Base-by-base conservation (phyloP, 441 rosid species). In the Jatropha multifida region DNA sequence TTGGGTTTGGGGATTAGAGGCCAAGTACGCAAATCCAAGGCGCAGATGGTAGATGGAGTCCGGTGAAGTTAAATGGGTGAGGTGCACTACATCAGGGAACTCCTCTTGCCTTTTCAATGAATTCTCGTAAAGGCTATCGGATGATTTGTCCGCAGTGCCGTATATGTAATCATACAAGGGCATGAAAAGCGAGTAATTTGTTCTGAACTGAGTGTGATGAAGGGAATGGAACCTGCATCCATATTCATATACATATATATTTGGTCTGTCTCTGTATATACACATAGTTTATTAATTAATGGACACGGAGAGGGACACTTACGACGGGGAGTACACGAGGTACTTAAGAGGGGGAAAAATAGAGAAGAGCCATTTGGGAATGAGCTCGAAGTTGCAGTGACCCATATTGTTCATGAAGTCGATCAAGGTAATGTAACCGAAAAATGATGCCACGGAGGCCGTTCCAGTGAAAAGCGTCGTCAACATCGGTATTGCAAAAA, bases 391-490 rank as follows among this genome's bases (percentile, higher is more conserved):
- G 77, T 94, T 94, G 87, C 98, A 91, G 76, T 94, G 98, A 2
- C 98, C 99, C 94, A 94, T 78, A 81, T 94, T 90, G 87, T 94
- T 92, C 97, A 92, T 91, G 52, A 91, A 82, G 77, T 90, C 95
- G 3, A 92, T 76, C 81, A 71, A 90, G 12, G 76, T 72, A 17
- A 88, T 2, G 84, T 92, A 94, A 14, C 61, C 83, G 5, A 49
- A 13, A 0, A 61, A 0, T 4, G 82, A 10, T 6, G 5, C 52
- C 0, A 89, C 51, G 11, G 93, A 90, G 1, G 71, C 80, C 0
- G 81, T 85, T 56, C 89, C 77, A 0, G 42, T 74, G 0, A 80
- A 1, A 3, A 71, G 0, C 0, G 77, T 56, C 5, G 90, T 83
- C 18, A 77, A 0, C 41, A 84, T 0, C 9, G 97, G 92, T 6